These are phyloP conservation scores for Ganoderma boninense DNA, from an alignment of 1,284 basidiomycete species.

Conservation along the genomic window DNA sequence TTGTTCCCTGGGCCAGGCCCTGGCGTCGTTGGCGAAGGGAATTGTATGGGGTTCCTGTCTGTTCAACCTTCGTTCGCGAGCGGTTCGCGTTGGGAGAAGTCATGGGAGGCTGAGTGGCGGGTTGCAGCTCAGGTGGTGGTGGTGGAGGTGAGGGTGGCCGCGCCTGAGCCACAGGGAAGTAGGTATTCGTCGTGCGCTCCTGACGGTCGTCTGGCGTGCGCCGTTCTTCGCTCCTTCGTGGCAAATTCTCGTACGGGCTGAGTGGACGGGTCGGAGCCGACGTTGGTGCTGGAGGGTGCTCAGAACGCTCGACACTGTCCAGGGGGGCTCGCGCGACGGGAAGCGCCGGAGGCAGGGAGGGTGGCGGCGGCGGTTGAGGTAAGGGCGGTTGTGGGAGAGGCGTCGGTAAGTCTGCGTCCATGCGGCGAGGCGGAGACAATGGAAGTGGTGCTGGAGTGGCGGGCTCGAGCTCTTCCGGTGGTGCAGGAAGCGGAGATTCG, in stretches of 20 bases:
- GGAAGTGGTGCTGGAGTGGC: constrained; percentile 29
- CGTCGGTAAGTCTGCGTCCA: constrained; percentile 29
- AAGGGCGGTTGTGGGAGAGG: constrained; percentile 28
- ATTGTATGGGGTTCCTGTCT: constrained; percentile 15
- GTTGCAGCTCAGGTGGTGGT: constrained; percentile 17
- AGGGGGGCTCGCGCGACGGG: constrained; percentile 16
- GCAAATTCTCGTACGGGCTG: constrained; percentile 26
- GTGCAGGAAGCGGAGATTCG: constrained; percentile 9
- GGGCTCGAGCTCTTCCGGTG: constrained; percentile 22
- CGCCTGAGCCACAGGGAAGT: constrained; percentile 37
- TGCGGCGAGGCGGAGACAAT: constrained; percentile 27
- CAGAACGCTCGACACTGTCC: constrained; percentile 10
- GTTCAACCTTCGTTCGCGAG: constrained; percentile 21
- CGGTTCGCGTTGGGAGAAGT: constrained; percentile 14
- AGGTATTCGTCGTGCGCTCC: constrained; percentile 19
- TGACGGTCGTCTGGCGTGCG: constrained; percentile 28
- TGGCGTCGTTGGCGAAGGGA: constrained; percentile 26
- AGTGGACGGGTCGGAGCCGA: constrained; percentile 20
- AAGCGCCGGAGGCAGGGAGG: constrained; percentile 14
- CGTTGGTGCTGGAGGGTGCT: constrained; percentile 8
- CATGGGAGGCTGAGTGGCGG: constrained; percentile 5
- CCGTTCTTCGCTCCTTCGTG: constrained; percentile 29
- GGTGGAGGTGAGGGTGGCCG: constrained; percentile 24
- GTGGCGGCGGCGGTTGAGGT: constrained; percentile 19
- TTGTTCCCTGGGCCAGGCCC: constrained; percentile 13